Evolutionary conservation across 2,329 filamentous ascomycete genomes (phyloP), one percentile per base, ranked within the genome.

Genomic region (Neofusicoccum cordaticola): DNA sequence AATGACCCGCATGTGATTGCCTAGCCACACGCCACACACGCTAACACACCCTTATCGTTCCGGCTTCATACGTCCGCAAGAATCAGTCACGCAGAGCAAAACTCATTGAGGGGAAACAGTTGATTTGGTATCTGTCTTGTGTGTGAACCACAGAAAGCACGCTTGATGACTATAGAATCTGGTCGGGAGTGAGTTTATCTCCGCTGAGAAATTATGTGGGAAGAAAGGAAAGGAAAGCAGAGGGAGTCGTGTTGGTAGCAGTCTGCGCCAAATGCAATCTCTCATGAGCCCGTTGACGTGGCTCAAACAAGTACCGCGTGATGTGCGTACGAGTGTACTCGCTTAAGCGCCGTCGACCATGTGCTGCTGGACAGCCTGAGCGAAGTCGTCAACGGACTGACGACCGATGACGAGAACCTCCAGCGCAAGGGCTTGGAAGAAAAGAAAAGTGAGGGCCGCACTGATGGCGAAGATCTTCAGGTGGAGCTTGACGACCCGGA

Each of bases 401-500:
- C 42, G 44, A 41, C 56, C 19, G 31, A 60, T 13, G 27, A 60
- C 9, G 56, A 12, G 71, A 37, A 83, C 67, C 76, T 90, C 81
- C 11, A 82, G 81, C 3, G 84, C 70, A 5, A 90, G 22, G 27
- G 88, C 68, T 8, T 82, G 73, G 2, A 74, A 72, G 48, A 45
- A 15, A 62, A 87, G 79, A 39, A 86, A 60, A 4, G 85, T 34
- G 27, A 79, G 73, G 13, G 84, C 70, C 3, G 77, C 83, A 15
- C 85, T 63, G 64, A 92, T 82, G 39, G 81, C 75, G 67, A 87
- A 82, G 70, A 89, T 83, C 86, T 96, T 96, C 78, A 84, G 79
- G 71, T 92, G 90, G 37, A 95, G 83, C 78, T 90, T 88, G 72
- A 93, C 77, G 57, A 96, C 83, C 64, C 93, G 87, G 69, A 88